Evolutionary conservation across 2,329 filamentous ascomycete species (phyloP).

Genomic region (Phyllosticta citribraziliensis): DNA sequence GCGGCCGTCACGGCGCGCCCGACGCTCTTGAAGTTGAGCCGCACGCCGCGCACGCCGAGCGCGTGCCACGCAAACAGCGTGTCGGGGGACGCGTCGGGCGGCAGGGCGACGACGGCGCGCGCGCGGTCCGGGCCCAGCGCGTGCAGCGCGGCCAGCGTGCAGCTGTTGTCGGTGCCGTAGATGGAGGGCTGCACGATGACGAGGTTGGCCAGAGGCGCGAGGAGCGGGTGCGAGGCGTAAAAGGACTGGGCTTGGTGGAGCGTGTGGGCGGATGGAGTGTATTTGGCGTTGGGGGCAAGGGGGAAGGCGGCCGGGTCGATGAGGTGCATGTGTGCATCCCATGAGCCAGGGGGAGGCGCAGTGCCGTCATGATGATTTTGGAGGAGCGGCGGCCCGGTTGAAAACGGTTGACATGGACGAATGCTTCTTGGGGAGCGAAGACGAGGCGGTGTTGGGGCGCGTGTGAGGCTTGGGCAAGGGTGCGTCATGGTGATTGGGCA

Average conservation of each 20-base stretch:
- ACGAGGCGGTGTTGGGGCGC: background rate
- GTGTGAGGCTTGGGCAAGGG: background rate
- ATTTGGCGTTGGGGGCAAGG: slow-evolving; percentile 39
- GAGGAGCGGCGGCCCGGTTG: background rate
- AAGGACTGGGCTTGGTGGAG: slow-evolving; percentile 44
- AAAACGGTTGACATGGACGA: background rate
- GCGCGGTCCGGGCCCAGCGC: slow-evolving; percentile 40
- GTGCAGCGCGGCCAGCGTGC: slow-evolving; percentile 45
- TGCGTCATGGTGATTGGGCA: background rate
- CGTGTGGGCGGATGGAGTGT: slow-evolving; percentile 41
- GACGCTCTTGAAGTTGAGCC: slow-evolving; percentile 49
- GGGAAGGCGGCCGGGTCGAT: slow-evolving; percentile 44
- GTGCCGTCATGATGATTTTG: background rate
- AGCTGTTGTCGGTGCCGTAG: slow-evolving; percentile 52
- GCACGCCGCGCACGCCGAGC: slow-evolving; percentile 49
- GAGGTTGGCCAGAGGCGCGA: slow-evolving; percentile 43
- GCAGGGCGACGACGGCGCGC: slow-evolving; percentile 48
- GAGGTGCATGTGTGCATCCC: slow-evolving; percentile 57
- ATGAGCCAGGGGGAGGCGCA: slow-evolving; percentile 36
- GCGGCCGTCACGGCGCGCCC: slow-evolving; percentile 28
- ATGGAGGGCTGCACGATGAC: slow-evolving; percentile 52
- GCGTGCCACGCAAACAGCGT: slow-evolving; percentile 45
- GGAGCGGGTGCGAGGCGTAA: slow-evolving; percentile 25
- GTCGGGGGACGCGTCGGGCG: slow-evolving; percentile 27
- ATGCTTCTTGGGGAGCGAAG: background rate